Conservation (phyloP, 345 rosid genomes). For the Rhizophora apiculata region DNA sequence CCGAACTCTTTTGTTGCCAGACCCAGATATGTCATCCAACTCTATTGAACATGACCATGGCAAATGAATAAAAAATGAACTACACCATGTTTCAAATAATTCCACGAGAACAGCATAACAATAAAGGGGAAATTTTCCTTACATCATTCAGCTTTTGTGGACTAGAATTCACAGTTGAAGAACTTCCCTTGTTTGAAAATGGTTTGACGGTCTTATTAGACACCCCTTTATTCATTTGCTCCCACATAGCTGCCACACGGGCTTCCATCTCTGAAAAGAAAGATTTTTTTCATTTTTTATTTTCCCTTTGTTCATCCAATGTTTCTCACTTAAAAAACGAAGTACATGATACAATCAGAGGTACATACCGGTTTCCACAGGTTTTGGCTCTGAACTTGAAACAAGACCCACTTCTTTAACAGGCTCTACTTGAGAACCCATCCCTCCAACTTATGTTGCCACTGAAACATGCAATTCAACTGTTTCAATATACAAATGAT, state of each 20-base stretch:
- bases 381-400: constrained; percentile 22
- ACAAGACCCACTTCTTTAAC: constrained; percentile 25
- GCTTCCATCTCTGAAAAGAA: constrained; percentile 33
- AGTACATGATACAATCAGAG: not conserved
- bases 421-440: constrained; percentile 28
- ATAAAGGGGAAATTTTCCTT: constrained; percentile 20
- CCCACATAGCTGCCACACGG: constrained; percentile 56
- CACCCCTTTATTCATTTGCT: constrained; percentile 59
- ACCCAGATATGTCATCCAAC: constrained; percentile 37
- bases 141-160: constrained; percentile 45
- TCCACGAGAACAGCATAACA: not conserved
- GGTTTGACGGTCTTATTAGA: constrained; percentile 28
- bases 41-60: constrained; percentile 25
- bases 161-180: constrained; percentile 23
- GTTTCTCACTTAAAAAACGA: not conserved
- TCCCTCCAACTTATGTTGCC: constrained; percentile 24
- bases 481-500: no score
- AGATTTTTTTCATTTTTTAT: not conserved
- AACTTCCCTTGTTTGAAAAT: constrained; percentile 24
- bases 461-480: constrained; percentile 15
- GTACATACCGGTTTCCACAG: constrained; percentile 32
- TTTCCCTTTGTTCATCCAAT: not conserved
- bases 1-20: constrained; percentile 10
- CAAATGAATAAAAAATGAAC: not conserved
- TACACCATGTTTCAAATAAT: not conserved